Percentiles rank a stretch among this genome's conserved stretches.
Conservation (phyloP, 352 stramenopile genomes). For the Phytophthora crassamura region DNA sequence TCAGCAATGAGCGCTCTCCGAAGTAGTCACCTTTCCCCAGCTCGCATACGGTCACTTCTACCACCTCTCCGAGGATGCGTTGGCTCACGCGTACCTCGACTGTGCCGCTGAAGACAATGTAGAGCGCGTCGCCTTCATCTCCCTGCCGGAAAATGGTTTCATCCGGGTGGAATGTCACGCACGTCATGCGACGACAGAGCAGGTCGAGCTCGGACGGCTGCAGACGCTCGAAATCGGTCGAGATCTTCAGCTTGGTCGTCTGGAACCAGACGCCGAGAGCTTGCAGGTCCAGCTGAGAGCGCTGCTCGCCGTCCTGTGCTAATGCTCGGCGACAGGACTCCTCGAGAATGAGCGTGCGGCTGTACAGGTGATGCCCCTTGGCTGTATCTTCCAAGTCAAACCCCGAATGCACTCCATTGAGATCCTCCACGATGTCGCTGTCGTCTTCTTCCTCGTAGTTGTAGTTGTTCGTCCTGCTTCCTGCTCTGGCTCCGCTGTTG, state of each 20-base stretch:
- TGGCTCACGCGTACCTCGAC: conserved; percentile 73
- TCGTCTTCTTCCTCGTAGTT: conserved; percentile 24
- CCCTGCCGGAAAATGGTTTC: conserved; percentile 76
- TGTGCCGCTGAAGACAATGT: conserved; percentile 67
- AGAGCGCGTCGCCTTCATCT: conserved; percentile 77
- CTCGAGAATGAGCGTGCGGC: conserved; percentile 69
- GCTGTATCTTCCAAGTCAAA: conserved; percentile 47
- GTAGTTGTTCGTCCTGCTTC: conserved; percentile 16
- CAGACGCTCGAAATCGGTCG: conserved; percentile 70
- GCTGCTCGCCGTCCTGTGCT: conserved; percentile 53
- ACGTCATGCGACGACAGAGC: conserved; percentile 66
- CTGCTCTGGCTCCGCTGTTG: neutral
- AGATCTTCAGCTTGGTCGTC: conserved; percentile 79
- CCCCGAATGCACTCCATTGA: conserved; percentile 45
- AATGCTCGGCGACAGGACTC: conserved; percentile 74
- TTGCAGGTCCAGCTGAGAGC: conserved; percentile 65
- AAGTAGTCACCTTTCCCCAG: conserved; percentile 77
- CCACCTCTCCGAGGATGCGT: conserved; percentile 60
- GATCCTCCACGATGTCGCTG: conserved; percentile 33
- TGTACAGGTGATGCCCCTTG: conserved; percentile 49
- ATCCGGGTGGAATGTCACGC: conserved; percentile 52
- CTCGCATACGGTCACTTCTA: conserved; percentile 76
- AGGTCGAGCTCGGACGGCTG: conserved; percentile 66
- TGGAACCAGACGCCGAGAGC: conserved; percentile 77
- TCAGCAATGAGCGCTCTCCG: conserved; percentile 69